phyloP scores from a whole-genome alignment of 257 asterid species.

The Solanum neorickii region DNA sequence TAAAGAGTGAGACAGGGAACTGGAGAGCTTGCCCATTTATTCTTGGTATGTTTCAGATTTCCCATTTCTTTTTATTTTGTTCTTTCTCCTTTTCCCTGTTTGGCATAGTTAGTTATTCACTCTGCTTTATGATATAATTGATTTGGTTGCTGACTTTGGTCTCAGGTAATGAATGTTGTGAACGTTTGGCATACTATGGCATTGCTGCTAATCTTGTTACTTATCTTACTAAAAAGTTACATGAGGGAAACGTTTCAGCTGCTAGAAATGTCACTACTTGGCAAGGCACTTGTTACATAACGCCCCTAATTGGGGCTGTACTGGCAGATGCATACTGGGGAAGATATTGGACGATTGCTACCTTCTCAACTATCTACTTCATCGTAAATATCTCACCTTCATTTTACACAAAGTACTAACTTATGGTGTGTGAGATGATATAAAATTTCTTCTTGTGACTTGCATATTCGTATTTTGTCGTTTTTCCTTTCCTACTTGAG shows the following conservation, averaged over 20 bases:
- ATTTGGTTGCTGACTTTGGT: conserved; percentile 5
- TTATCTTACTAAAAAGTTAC: conserved; percentile 72
- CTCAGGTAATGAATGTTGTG: conserved; percentile 95
- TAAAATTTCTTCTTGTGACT: background rate
- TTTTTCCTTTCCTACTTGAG: background rate
- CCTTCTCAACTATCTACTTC: conserved; percentile 84
- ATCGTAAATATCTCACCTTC: conserved; percentile 30
- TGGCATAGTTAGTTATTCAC: background rate
- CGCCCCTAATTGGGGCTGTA: conserved; percentile 92
- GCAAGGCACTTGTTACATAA: conserved; percentile 94
- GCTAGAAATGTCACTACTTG: conserved; percentile 95
- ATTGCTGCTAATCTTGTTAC: conserved; percentile 88
- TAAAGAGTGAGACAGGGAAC: conserved; percentile 85
- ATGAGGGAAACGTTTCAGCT: conserved; percentile 87
- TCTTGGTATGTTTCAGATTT: conserved; percentile 40
- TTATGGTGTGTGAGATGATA: background rate
- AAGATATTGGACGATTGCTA: conserved; percentile 97
- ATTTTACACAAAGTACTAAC: background rate
- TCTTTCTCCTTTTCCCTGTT: background rate
- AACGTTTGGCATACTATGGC: conserved; percentile 95
- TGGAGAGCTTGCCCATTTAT: conserved; percentile 98
- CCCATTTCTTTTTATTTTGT: background rate
- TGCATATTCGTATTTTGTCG: background rate
- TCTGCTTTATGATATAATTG: background rate
- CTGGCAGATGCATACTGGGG: conserved; percentile 98